phyloP scores from a whole-genome alignment of 2,329 filamentous ascomycete genomes.

The Penicillium hesseltinei region DNA sequence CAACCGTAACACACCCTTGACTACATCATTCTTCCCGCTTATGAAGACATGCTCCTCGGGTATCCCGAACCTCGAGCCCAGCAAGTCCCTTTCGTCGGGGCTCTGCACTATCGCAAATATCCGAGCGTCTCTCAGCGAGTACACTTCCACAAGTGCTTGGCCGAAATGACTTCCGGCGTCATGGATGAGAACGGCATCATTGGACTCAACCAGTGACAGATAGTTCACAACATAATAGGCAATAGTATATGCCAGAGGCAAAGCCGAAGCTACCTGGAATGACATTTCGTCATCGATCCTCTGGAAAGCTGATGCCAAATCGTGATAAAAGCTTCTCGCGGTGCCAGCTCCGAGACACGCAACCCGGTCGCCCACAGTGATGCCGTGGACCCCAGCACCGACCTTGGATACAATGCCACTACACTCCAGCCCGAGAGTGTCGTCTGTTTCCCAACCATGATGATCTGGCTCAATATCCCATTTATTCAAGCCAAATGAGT shows the following conservation, averaged over 20 bases:
- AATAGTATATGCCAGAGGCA: slow-evolving; percentile 23
- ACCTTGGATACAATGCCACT: slow-evolving; percentile 24
- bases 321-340: slow-evolving; percentile 18
- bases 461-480: slow-evolving; percentile 17
- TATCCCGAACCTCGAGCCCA: slow-evolving; percentile 12
- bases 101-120: slow-evolving; percentile 18
- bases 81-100: slow-evolving; percentile 6
- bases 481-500: slow-evolving; percentile 32
- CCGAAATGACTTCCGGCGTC: slow-evolving; percentile 24
- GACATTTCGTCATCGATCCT: slow-evolving; percentile 19
- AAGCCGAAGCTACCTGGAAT: slow-evolving; percentile 24
- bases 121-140: not conserved
- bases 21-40: slow-evolving; percentile 2
- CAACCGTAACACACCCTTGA: not conserved
- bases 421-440: slow-evolving; percentile 13
- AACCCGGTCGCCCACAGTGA: slow-evolving; percentile 26
- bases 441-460: not conserved
- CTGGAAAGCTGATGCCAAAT: slow-evolving; percentile 19
- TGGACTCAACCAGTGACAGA: slow-evolving; percentile 14
- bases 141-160: slow-evolving; percentile 25
- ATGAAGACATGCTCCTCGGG: slow-evolving; percentile 14
- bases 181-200: slow-evolving; percentile 33
- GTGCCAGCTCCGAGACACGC: slow-evolving; percentile 20
- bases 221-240: slow-evolving; percentile 23
- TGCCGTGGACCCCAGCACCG: slow-evolving; percentile 13